Base-by-base conservation (phyloP, 331 rosid species). In the Quercus lobata region DNA sequence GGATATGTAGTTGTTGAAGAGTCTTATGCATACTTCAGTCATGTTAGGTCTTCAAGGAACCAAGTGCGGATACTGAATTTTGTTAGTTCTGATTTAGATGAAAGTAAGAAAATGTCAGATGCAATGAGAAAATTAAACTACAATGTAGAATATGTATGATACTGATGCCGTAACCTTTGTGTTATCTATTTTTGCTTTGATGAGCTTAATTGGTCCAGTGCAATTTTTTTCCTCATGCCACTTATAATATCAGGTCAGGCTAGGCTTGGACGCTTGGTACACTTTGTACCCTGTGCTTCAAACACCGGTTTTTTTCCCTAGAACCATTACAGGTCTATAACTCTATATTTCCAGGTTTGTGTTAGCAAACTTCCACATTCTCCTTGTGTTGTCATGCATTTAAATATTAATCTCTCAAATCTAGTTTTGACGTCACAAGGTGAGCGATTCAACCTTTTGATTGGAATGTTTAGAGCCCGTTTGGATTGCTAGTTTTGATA, bases 11-110 rank as follows among this genome's bases (percentile, higher is more conserved):
- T 75, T 75, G 71, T 72, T 29, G 69, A 77, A 79, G 76, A 30
- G 54, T 76, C 58, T 62, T 74, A 74, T 76, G 69, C 72, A 44
- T 46, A 25, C 70, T 74, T 70, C 77, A 79, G 81, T 82, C 56
- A 10, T 81, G 81, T 81, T 35, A 85, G 87, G 78, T 80, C 83
- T 56, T 81, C 46, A 21, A 80, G 72, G 65, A 79, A 77, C 84
- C 81, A 54, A 65, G 66, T 83, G 77, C 84, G 16, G 71, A 82
- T 71, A 57, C 57, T 80, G 86, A 74, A 32, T 83, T 56, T 63
- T 14, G 1, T 37, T 21, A 34, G 56, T 21, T 52, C 16, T 70
- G 68, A 73, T 75, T 83, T 46, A 83, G 63, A 58, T 75, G 74
- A 19, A 78, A 55, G 69, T 73, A 46, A 79, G 74, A 77, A 73